Base-by-base conservation (phyloP, 495 filamentous ascomycete genomes). In the Penicillium flavigenum region DNA sequence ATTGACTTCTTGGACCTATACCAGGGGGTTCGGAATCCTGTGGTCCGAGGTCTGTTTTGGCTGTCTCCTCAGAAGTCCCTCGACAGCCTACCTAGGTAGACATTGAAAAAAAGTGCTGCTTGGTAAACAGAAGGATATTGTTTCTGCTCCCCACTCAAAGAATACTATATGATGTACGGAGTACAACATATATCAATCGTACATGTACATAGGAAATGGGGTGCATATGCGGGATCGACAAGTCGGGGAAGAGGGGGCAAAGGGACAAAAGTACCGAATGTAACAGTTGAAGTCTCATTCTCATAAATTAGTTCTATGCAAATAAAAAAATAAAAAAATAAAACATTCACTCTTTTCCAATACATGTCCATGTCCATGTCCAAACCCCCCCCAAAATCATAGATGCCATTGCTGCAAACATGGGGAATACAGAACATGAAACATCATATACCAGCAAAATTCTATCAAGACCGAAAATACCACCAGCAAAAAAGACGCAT, bases 321-420 rank as follows among this genome's bases (percentile, higher is more conserved):
- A 29, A 9, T 1, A 2, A 29, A 42, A 46, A 47, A 54, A 29
- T 39, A 26, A 26, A 5, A 27, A 27, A 27, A 7, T 0, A 42
- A 45, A 47, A 54, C 8, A n/a, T 43, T 27, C 19, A 29, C 16
- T 39, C 32, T 29, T 47, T 27, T 36, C 32, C 53, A 55, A 4
- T 34, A 12, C 31, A 55, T 55, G 26, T 47, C 41, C 53, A 55
- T 47, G 31, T 10, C 36, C 44, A 22, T 22, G 2, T 22, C 22
- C 22, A 24, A 24, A 24, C 20, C 20, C 20, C 20, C 20, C 20
- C 47, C 5, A 29, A 29, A 31, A 36, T 38, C n/a, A 17, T 38
- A 36, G 38, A 41, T 47, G 53, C 48, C 51, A 50, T 44, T 51
- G 49, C 48, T 26, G 26, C 47, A 53, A 51, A 47, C 51, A 41